Base-by-base conservation (phyloP, 177 flowering plant species). In the Vitis hybrid region DNA sequence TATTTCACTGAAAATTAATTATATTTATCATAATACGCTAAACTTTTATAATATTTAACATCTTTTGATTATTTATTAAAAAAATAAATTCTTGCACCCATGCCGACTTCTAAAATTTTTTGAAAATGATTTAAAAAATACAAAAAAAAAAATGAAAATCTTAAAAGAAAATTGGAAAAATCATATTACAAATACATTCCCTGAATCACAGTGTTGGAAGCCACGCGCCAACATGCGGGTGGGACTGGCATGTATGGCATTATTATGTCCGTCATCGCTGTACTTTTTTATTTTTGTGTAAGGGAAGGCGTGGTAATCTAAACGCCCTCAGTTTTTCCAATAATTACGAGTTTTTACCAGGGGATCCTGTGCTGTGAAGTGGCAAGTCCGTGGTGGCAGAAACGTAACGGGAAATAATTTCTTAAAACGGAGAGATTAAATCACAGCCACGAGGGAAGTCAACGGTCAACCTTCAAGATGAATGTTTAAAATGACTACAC, bases 241-340 rank as follows among this genome's bases (percentile, higher is more conserved):
- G 73, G 77, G 61, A 13, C 12, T 67, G 49, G n/a, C 7, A 32
- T n/a, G 0, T 24, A 11, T 11, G 9, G 49, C 49, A 73, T 76
- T 73, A 76, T 79, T 59, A 76, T 76, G 82, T 76, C 69, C 8
- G 49, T 66, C 72, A 11, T 66, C 41, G 79, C 77, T 70, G 70
- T 70, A 20, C 60, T 41, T 73, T 63, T 2, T 64, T 58, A 67
- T 70, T 69, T 67, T 71, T 70, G 58, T 48, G 8, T 66, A 32
- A 68, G 53, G 63, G 61, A 0, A 53, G 9, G n/a, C 1, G 0
- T 1, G 0, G 61, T 49, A 27, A 41, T 58, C 13, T 18, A 14
- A 9, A 15, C 5, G 11, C 24, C 24, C 68, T 49, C 3, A 2
- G 5, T 11, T 21, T 50, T 1, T 17, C 2, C 2, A 0, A 0